These are phyloP conservation scores for Chytriomyces hyalinus DNA, from an alignment of 192 early-diverging fungal species.

Conservation along the genomic window DNA sequence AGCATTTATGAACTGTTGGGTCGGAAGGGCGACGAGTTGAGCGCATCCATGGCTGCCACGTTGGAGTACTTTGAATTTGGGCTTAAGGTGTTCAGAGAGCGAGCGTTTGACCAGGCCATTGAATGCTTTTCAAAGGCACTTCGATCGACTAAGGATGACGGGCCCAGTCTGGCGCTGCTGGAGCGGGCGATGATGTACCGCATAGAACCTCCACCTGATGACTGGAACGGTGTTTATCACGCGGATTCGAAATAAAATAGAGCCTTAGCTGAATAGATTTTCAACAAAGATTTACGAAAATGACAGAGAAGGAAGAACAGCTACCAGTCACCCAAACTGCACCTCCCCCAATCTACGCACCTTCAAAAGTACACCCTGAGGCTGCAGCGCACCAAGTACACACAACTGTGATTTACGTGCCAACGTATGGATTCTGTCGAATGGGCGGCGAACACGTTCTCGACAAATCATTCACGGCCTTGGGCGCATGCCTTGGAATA, in stretches of 20 bases:
- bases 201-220: slow-evolving; percentile 42
- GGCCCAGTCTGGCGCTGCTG: slow-evolving; percentile 48
- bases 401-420: too few species aligned
- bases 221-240: slow-evolving; percentile 52
- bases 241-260: slow-evolving; percentile 49
- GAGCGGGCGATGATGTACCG: slow-evolving; percentile 47
- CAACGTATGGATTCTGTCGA: too few species aligned
- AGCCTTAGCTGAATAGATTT: background rate
- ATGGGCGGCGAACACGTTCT: too few species aligned
- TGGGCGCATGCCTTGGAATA: too few species aligned
- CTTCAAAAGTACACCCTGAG: too few species aligned
- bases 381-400: too few species aligned
- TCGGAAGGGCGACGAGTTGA: slow-evolving; percentile 41
- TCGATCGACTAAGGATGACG: slow-evolving; percentile 37
- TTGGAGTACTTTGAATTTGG: slow-evolving; percentile 39
- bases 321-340: too few species aligned
- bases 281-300: too few species aligned
- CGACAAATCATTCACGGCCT: too few species aligned
- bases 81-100: slow-evolving; percentile 38
- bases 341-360: too few species aligned
- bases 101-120: slow-evolving; percentile 46
- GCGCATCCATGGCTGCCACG: slow-evolving; percentile 24
- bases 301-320: too few species aligned
- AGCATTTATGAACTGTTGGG: slow-evolving; percentile 56
- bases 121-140: slow-evolving; percentile 12